phyloP scores from a whole-genome alignment of 2,329 filamentous ascomycete genomes.

The Diaporthe aspalathi region DNA sequence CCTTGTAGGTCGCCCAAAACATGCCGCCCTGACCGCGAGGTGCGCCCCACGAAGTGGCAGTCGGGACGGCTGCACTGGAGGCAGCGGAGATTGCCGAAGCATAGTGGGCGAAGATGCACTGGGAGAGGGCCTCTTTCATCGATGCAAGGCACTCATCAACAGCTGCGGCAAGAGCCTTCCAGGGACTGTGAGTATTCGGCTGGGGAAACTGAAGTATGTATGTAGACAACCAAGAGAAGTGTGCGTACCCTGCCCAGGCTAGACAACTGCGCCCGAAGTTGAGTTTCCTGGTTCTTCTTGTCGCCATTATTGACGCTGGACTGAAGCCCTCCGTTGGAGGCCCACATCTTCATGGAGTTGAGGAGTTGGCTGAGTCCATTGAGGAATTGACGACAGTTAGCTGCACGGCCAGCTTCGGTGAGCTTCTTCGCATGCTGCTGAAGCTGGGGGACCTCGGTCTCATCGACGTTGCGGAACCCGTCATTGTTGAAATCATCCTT shows the following conservation, averaged over 20 bases:
- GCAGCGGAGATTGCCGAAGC: background rate
- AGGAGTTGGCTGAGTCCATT: conserved; percentile 8
- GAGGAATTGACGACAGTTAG: background rate
- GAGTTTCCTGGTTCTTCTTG: background rate
- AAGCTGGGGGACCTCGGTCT: conserved; percentile 8
- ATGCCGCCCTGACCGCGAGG: background rate
- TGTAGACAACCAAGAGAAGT: background rate
- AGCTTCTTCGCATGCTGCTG: conserved; percentile 12
- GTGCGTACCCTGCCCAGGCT: background rate
- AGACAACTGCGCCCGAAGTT: background rate
- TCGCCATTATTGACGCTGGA: background rate
- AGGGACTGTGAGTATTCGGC: background rate
- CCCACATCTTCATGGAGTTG: conserved; percentile 17
- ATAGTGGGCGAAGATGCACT: background rate
- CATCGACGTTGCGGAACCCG: conserved; percentile 4
- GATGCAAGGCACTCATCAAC: background rate
- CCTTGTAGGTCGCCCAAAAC: conserved; percentile 6
- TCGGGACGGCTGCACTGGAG: background rate
- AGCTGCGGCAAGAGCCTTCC: background rate
- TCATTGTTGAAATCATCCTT: conserved; percentile 7
- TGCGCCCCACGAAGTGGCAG: background rate
- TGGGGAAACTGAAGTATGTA: background rate
- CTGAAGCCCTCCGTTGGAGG: background rate
- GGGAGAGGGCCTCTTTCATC: background rate
- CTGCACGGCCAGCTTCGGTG: background rate